Evolutionary conservation across 2,329 filamentous ascomycete species (phyloP), one percentile per base, ranked within the genome.

Genomic region (Ophiosphaerella korrae): DNA sequence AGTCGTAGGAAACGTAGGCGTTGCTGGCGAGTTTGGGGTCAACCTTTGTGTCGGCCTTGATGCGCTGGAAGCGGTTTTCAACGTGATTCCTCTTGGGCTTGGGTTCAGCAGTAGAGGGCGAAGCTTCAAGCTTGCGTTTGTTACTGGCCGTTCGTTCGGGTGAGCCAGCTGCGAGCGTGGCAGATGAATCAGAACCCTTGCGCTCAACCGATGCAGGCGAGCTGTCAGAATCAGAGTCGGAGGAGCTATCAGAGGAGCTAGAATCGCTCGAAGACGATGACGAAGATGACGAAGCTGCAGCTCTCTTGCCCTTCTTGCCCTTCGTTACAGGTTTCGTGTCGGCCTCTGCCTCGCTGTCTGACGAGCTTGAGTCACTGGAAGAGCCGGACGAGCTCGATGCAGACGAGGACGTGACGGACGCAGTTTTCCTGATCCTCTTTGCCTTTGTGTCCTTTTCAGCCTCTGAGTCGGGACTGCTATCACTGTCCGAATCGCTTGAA

Each of bases 1-100:
- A 99, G 57, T 89, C 87, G 72, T 97, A 91, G 18, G 86, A 81
- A 9, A 90, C 81, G 72, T 93, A 97, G 12, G 84, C 84, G 75
- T 97, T 97, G 63, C 88, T 92, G 2, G 85, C 71, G 63, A 92
- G 87, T 65, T 79, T 84, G 18, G 84, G 80, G 65, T 91, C 88
- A 50, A 90, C 88, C 56, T 78, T 77, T 63, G 84, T 83, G 72
- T 87, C 83, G 74, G 83, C 85, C 69, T 84, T 84, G 71, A 90
- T 90, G 66, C 87, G 90, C 55, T 84, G 95, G 78, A 89, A 97
- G 60, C 83, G 92, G 73, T 82, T 66, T 34, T 65, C 67, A 23
- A 67, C 53, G 45, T 67, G 63, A 46, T 58, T 71, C 50, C 62
- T 65, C 52, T 68, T 68, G 12, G 65, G 61, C 50, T 75, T 73